phyloP scores from a whole-genome alignment of 1,139 yeast genomes.

The Saccharomyces pastorianus region DNA sequence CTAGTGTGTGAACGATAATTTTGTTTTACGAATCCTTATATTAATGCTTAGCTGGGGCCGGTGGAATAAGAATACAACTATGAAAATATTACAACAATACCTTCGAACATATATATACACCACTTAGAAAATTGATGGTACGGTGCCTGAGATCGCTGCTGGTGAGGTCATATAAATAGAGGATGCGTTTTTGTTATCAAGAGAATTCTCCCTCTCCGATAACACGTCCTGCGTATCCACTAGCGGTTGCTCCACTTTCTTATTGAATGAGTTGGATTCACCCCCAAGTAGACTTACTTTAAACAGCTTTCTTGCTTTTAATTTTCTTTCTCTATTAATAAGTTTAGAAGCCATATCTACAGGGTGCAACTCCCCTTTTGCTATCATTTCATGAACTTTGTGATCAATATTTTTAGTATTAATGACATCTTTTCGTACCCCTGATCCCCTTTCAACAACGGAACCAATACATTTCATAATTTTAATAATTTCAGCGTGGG shows the following conservation, averaged over 20 bases:
- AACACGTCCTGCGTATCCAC: neutral
- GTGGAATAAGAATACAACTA: neutral
- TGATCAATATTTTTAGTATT: constrained; percentile 32
- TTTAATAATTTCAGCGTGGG: constrained; percentile 23
- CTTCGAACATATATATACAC: neutral
- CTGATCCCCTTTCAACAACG: constrained; percentile 17
- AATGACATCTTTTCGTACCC: constrained; percentile 18
- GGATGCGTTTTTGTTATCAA: neutral
- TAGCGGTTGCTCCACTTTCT: neutral
- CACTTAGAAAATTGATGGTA: neutral
- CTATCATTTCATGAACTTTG: constrained; percentile 46
- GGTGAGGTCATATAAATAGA: neutral
- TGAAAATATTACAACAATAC: neutral
- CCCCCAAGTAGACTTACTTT: neutral
- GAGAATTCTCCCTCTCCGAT: neutral
- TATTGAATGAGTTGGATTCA: neutral
- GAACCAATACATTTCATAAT: constrained; percentile 61
- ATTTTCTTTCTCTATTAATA: neutral
- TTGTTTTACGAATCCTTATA: neutral
- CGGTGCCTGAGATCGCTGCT: neutral
- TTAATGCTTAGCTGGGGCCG: neutral
- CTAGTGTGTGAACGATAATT: neutral
- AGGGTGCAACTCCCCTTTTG: constrained; percentile 64
- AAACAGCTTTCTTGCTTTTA: neutral
- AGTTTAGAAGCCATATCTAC: constrained; percentile 17